These are phyloP conservation scores for Zychaea mexicana DNA, from an alignment of 371 early-diverging fungal species.

Conservation along the genomic window DNA sequence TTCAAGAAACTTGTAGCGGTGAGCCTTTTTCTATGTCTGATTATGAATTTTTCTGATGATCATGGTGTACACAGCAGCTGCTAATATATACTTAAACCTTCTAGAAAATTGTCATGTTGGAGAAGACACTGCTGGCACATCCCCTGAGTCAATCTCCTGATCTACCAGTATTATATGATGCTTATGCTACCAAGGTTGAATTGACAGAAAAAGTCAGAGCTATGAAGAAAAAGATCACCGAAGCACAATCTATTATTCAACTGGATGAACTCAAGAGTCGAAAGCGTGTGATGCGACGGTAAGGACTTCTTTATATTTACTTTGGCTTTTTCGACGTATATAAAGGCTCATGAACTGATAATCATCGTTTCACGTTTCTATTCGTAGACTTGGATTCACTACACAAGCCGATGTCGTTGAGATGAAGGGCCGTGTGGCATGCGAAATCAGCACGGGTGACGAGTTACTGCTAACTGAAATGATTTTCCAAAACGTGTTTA, in stretches of 20 bases:
- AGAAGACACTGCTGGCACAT: conserved; percentile 63
- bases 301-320: no score
- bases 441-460: conserved; percentile 98
- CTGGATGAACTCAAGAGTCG: conserved; percentile 92
- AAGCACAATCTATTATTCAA: conserved; percentile 84
- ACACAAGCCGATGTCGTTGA: conserved; percentile 85
- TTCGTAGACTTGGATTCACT: conserved; percentile 87
- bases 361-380: not conserved
- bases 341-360: no score
- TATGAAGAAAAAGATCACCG: conserved; percentile 70
- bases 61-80: no score
- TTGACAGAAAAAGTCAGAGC: conserved; percentile 58
- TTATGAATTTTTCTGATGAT: no score
- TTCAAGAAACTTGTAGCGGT: conserved; percentile 75
- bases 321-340: no score
- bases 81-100: no score
- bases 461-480: conserved; percentile 98
- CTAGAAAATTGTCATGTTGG: conserved; percentile 72
- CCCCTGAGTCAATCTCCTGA: conserved; percentile 58
- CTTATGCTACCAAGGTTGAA: conserved; percentile 70
- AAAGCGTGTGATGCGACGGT: conserved; percentile 85
- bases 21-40: conserved; percentile 3
- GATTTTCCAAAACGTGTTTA: conserved; percentile 98
- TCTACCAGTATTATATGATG: conserved; percentile 59
- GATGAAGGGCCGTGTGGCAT: conserved; percentile 99